Evolutionary conservation across 2,329 filamentous ascomycete genomes (phyloP), one percentile per base, ranked within the genome.

Genomic region (Cladophialophora psammophila): DNA sequence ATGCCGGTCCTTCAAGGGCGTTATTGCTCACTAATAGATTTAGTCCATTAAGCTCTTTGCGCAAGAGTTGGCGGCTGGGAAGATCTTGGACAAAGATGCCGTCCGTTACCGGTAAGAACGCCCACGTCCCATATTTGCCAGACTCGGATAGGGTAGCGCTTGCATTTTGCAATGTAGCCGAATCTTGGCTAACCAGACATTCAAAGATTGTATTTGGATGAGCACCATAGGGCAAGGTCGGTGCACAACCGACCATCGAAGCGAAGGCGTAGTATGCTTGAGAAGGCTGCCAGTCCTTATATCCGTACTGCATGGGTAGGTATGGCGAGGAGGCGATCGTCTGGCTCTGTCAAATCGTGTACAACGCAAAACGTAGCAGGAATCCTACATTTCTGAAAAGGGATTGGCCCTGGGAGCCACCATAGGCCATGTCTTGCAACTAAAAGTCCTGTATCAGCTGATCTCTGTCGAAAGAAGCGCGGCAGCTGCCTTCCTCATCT

Each of bases 381-480:
- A 10, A 12, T 13, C 75, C 65, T 71, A 77, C 78, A 63, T 79
- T 79, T 9, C 57, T 65, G 68, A 80, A 81, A 0, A 80, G 69
- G 1, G 76, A 75, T 8, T 72, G 72, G 6, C 77, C 78, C 8
- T 70, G n/a, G 12, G 73, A 72, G 10, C 82, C 84, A 42, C 84
- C 84, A 66, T 79, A 85, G 0, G 83, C 78, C 53, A 84, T 87
- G 65, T 86, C 81, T 65, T 87, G 85, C 68, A 86, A 83, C 77
- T 86, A 62, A 64, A 87, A 83, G 0, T 26, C 83, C 83, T 9
- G 78, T 50, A 18, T 57, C 31, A 59, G 38, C 32, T 8, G 31
- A 50, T 50, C n/a, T 31, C 31, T 4, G 12, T 31, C 35, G 8
- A 20, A 8, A 3, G 45, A 42, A n/a, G 6, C 15, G 26, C 32